phyloP scores from a whole-genome alignment of 345 rosid genomes.

The Kandelia obovata region DNA sequence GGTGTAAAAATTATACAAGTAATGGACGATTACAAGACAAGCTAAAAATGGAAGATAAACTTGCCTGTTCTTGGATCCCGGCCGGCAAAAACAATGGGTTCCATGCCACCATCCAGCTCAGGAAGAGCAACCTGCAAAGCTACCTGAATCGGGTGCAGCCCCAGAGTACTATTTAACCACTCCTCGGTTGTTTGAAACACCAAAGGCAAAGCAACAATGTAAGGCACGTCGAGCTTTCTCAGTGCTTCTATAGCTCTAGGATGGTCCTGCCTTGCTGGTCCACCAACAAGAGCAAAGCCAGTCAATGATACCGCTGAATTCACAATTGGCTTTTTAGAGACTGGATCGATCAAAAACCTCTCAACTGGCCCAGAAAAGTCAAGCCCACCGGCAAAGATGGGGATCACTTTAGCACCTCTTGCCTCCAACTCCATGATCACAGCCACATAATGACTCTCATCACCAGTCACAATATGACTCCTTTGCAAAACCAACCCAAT shows the following conservation, averaged over 20 bases:
- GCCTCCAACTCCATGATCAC: slow-evolving; percentile 99
- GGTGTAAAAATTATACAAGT: neutral
- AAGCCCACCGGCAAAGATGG: slow-evolving; percentile 89
- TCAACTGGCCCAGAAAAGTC: slow-evolving; percentile 95
- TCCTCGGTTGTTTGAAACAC: slow-evolving; percentile 99
- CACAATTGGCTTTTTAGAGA: slow-evolving; percentile 59
- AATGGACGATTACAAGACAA: neutral
- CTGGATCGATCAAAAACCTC: slow-evolving; percentile 65
- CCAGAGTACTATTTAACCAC: slow-evolving; percentile 92
- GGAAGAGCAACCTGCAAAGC: slow-evolving; percentile 98
- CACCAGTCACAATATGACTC: slow-evolving; percentile 98
- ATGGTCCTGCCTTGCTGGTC: slow-evolving; percentile 99
- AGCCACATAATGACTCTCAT: slow-evolving; percentile 93
- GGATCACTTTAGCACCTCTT: slow-evolving; percentile 92
- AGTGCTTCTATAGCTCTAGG: slow-evolving; percentile 91
- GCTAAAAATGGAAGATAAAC: slow-evolving; percentile 13
- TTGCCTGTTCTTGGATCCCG: slow-evolving; percentile 96
- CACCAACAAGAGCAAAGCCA: slow-evolving; percentile 97
- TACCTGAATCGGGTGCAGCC: slow-evolving; percentile 97
- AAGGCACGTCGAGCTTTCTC: slow-evolving; percentile 91
- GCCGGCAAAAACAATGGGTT: slow-evolving; percentile 94
- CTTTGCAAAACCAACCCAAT: slow-evolving; percentile 85
- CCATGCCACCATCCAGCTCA: slow-evolving; percentile 98
- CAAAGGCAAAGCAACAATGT: slow-evolving; percentile 84
- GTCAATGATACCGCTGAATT: slow-evolving; percentile 79